phyloP scores from a whole-genome alignment of 345 rosid species.

The Xanthoceras sorbifolium region DNA sequence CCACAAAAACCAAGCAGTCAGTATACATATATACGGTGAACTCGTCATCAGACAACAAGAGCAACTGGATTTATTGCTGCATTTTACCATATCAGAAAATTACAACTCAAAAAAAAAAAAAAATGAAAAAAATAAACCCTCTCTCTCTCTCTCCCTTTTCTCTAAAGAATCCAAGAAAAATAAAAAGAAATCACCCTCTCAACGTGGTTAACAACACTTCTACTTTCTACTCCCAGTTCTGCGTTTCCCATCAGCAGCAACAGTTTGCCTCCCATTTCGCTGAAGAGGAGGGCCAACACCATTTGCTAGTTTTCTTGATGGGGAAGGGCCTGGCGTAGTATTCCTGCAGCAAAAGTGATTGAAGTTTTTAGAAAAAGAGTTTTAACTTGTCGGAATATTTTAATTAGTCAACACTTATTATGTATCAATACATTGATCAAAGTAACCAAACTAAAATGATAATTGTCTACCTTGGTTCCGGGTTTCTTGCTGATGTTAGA shows the following conservation, averaged over 20 bases:
- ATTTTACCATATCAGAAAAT: conserved; percentile 34
- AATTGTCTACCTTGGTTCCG: conserved; percentile 42
- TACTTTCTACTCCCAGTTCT: conserved; percentile 62
- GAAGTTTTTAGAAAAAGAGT: background rate
- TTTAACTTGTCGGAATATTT: background rate
- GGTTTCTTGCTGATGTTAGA: conserved; percentile 54
- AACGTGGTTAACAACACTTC: conserved; percentile 33
- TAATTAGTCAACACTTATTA: background rate
- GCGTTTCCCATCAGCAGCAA: conserved; percentile 61
- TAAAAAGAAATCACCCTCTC: conserved; percentile 31
- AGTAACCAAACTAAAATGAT: background rate
- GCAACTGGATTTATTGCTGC: conserved; percentile 60
- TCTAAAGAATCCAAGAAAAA: conserved; percentile 28
- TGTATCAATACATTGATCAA: background rate
- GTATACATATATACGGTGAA: conserved; percentile 23
- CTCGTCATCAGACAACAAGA: conserved; percentile 25
- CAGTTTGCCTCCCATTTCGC: conserved; percentile 56
- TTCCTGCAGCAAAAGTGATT: conserved; percentile 45
- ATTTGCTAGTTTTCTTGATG: conserved; percentile 57
- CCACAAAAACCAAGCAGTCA: conserved; percentile 29
- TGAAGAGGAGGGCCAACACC: conserved; percentile 44
- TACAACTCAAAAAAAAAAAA: conserved; percentile 26
- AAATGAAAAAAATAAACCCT: conserved; percentile 18
- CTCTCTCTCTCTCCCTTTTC: conserved; percentile 24
- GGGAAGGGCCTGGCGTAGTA: conserved; percentile 59